A percentile compares a stretch with the other conserved stretches of the same genome.
Evolutionary conservation across 768 basidiomycete genomes (phyloP).

Genomic region (Mrakia gelida): DNA sequence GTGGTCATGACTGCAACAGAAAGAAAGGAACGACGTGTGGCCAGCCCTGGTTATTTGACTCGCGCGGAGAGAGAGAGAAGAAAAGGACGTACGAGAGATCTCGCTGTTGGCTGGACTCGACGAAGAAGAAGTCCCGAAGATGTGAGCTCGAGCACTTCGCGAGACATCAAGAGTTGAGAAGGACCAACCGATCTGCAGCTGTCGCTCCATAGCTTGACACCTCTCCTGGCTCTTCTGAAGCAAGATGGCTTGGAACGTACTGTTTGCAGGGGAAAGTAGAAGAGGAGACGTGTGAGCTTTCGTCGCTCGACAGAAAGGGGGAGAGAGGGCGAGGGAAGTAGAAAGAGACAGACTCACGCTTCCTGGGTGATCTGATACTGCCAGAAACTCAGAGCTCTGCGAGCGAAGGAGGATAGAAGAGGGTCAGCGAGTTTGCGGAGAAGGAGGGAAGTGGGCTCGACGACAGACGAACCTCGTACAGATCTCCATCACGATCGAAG

Average conservation of each 20-base stretch:
- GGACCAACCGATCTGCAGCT: slow-evolving; percentile 24
- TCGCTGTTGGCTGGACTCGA: slow-evolving; percentile 21
- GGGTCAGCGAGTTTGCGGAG: too few relatives aligned
- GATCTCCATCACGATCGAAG: slow-evolving; percentile 32
- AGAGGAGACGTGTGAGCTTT: background rate
- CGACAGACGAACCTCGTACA: slow-evolving; percentile 10
- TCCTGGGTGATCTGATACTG: slow-evolving; percentile 29
- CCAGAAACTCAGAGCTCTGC: slow-evolving; percentile 32
- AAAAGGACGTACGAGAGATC: slow-evolving; percentile 4
- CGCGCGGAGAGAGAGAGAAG: too few relatives aligned
- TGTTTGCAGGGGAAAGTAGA: background rate
- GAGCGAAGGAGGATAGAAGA: background rate
- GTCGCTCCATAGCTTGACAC: slow-evolving; percentile 12
- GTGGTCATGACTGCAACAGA: background rate
- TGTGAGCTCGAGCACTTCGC: background rate
- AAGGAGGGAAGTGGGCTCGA: background rate
- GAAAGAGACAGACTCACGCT: slow-evolving; percentile 3
- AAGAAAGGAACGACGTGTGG: background rate
- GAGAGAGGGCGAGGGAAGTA: background rate
- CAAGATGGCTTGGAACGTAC: slow-evolving; percentile 22
- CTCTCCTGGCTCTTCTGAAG: slow-evolving; percentile 27
- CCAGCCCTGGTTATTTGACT: too few relatives aligned
- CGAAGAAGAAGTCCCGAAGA: too few relatives aligned
- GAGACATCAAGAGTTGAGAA: background rate
- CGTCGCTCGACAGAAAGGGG: background rate